Conservation (phyloP, 148 eudicot genomes). For the Diospyros kaki region DNA sequence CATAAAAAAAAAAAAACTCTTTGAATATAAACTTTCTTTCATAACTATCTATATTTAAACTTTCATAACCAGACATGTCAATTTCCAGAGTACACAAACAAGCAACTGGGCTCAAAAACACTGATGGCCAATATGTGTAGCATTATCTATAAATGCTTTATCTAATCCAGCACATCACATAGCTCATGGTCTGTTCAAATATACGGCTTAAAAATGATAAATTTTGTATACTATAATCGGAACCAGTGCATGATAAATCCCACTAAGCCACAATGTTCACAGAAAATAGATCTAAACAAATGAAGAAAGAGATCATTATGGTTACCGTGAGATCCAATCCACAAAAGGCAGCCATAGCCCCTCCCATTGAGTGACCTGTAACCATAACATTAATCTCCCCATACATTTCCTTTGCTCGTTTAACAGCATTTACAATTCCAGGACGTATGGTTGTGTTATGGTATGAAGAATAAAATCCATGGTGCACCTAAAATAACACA, state of each 20-base stretch:
- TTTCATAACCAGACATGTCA: too few species aligned
- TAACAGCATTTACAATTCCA: constrained; percentile 60
- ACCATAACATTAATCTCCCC: constrained; percentile 62
- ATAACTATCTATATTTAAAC: too few species aligned
- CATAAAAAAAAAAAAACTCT: too few species aligned
- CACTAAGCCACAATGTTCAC: neutral
- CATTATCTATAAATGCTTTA: too few species aligned
- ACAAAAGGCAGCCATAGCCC: constrained; percentile 95
- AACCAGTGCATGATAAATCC: neutral
- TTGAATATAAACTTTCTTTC: too few species aligned
- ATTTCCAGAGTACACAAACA: too few species aligned
- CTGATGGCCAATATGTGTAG: too few species aligned
- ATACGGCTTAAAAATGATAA: neutral
- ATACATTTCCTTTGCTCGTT: constrained; percentile 53
- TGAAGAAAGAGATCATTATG: neutral
- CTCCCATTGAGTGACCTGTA: constrained; percentile 98
- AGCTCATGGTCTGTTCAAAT: neutral
- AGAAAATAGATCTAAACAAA: neutral
- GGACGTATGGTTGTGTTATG: constrained; percentile 79
- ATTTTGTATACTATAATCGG: neutral
- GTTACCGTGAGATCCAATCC: constrained; percentile 85
- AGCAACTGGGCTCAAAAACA: too few species aligned
- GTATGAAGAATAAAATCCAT: constrained; percentile 93
- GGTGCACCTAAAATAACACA: constrained; percentile 67
- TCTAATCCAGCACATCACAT: neutral